Evolutionary conservation across 1,139 yeast genomes (phyloP).

Genomic region (Kazachstania sp.): DNA sequence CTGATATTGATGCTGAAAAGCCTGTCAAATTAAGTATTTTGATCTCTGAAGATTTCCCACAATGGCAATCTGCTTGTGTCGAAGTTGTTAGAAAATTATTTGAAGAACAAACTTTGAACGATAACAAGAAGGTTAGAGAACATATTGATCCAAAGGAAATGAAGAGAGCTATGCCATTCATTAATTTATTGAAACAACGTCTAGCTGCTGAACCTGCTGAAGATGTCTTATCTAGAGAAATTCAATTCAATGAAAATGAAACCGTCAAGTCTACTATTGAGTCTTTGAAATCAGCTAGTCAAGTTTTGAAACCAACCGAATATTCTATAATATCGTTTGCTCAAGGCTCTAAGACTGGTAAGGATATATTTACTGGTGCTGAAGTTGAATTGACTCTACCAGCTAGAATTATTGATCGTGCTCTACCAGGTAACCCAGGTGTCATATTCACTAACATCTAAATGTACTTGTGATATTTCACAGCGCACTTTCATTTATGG

Average conservation of each 20-base stretch:
- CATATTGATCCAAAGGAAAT: slow-evolving; percentile 63
- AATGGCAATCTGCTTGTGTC: slow-evolving; percentile 88
- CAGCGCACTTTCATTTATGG: not conserved
- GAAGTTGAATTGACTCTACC: slow-evolving; percentile 55
- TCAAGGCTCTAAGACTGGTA: slow-evolving; percentile 54
- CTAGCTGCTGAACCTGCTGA: slow-evolving; percentile 56
- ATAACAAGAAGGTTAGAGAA: slow-evolving; percentile 51
- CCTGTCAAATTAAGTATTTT: slow-evolving; percentile 68
- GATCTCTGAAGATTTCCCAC: slow-evolving; percentile 80
- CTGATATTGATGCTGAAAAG: slow-evolving; percentile 60
- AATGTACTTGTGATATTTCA: not conserved
- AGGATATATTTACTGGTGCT: slow-evolving; percentile 59
- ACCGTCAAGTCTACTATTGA: slow-evolving; percentile 49
- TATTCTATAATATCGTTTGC: slow-evolving; percentile 53
- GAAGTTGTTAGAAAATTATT: slow-evolving; percentile 75
- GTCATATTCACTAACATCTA: slow-evolving; percentile 56
- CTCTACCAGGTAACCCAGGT: slow-evolving; percentile 94
- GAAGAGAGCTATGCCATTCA: slow-evolving; percentile 98
- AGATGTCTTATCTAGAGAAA: slow-evolving; percentile 78
- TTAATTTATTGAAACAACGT: slow-evolving; percentile 74
- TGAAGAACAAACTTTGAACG: slow-evolving; percentile 52
- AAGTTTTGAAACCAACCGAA: slow-evolving; percentile 42
- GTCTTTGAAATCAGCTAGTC: slow-evolving; percentile 57
- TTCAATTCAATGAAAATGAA: slow-evolving; percentile 69
- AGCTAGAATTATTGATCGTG: slow-evolving; percentile 67